A percentile compares a stretch with the other conserved stretches of the same genome.
These are phyloP conservation scores for Cyanidioschyzon merolae DNA, from an alignment of 23 red algal genomes.

Conservation along the genomic window DNA sequence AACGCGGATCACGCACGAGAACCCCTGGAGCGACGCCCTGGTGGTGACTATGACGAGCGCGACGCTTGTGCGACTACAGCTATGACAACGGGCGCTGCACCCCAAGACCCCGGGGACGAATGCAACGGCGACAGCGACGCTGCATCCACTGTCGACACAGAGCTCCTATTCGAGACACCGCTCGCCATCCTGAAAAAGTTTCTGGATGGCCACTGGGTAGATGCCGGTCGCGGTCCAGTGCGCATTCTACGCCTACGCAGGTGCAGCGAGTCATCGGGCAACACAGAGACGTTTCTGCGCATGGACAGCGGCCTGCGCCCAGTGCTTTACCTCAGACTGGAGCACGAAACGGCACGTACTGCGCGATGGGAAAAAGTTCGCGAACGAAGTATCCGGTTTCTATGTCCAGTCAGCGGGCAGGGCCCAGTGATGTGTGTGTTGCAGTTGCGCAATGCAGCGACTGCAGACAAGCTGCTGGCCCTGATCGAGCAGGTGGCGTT, in stretches of 20 bases:
- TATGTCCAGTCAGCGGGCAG: neutral
- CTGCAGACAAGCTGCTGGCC: neutral
- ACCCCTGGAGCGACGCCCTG: too few relatives aligned
- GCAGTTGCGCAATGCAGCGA: neutral
- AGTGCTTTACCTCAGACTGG: neutral
- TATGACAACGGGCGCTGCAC: too few relatives aligned
- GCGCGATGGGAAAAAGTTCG: conserved; percentile 17
- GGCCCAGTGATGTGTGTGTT: neutral
- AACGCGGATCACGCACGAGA: too few relatives aligned
- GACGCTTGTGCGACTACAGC: too few relatives aligned
- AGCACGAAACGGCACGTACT: neutral
- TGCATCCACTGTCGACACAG: neutral
- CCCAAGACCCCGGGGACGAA: too few relatives aligned
- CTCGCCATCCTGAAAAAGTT: conserved; percentile 11
- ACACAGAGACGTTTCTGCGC: neutral
- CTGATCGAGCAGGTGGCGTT: neutral
- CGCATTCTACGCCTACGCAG: neutral
- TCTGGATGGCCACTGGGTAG: conserved; percentile 6
- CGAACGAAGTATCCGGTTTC: neutral
- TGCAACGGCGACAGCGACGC: too few relatives aligned
- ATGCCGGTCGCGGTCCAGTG: conserved; percentile 4
- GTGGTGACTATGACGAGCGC: too few relatives aligned
- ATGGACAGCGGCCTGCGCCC: neutral
- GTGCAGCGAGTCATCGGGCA: neutral
- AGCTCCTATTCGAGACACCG: neutral